A percentile compares a stretch with the other conserved stretches of the same genome.
phyloP scores from a whole-genome alignment of 257 asterid genomes.

The Cordia subcordata region DNA sequence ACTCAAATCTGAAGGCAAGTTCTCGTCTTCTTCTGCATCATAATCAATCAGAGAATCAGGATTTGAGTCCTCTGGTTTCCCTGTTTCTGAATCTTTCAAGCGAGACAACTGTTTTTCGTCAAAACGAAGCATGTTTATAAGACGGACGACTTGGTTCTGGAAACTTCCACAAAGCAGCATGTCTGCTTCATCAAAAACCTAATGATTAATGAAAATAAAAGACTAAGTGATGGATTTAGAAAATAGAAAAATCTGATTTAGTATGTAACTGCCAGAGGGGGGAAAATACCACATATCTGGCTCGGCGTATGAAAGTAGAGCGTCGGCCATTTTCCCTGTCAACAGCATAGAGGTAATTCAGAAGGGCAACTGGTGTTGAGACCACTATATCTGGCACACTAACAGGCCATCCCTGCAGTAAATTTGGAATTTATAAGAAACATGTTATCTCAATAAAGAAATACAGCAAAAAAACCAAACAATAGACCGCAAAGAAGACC shows the following conservation, averaged over 20 bases:
- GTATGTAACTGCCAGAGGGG: constrained; percentile 3
- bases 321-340: constrained; percentile 54
- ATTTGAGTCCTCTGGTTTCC: constrained; percentile 17
- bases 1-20: constrained; percentile 21
- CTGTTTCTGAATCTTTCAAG: constrained; percentile 26
- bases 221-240: constrained; percentile 7
- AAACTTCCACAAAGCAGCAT: constrained; percentile 90
- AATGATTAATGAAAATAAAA: constrained; percentile 7
- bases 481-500: too few relatives aligned
- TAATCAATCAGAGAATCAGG: constrained; percentile 20
- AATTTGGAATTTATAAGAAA: constrained; percentile 18
- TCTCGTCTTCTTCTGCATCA: constrained; percentile 35
- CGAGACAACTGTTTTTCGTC: constrained; percentile 86
- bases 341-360: constrained; percentile 71
- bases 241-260: neutral
- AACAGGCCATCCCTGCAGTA: constrained; percentile 72
- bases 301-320: constrained; percentile 54
- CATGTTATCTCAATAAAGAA: neutral
- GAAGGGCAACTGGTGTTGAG: constrained; percentile 89
- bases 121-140: constrained; percentile 82
- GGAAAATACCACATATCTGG: constrained; percentile 93
- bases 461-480: neutral
- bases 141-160: constrained; percentile 89
- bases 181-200: constrained; percentile 99
- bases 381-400: constrained; percentile 79